Evolutionary conservation across 139 green algal genomes (phyloP).

Genomic region (Micractinium conductrix): DNA sequence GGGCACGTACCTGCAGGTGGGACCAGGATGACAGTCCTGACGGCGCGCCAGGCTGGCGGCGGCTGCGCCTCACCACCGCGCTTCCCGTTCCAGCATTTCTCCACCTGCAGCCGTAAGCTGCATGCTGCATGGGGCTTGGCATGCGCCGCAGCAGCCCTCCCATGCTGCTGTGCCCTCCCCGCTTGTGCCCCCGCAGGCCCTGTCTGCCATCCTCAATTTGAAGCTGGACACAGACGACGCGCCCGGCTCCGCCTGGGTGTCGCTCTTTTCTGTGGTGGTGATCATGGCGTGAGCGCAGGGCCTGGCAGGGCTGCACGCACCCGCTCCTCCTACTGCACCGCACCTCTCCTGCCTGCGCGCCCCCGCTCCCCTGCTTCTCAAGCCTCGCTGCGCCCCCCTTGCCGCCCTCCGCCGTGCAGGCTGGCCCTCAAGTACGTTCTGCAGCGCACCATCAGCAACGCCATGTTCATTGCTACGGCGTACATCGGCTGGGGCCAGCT

Average conservation of each 20-base stretch:
- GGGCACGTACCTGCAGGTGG: constrained; percentile 4
- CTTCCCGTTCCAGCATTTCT: too few relatives aligned
- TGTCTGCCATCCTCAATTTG: constrained; percentile 5
- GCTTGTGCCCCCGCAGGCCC: neutral
- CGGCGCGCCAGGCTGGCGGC: too few relatives aligned
- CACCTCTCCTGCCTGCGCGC: neutral
- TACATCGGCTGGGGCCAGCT: constrained; percentile 18
- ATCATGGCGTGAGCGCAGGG: constrained; percentile 12
- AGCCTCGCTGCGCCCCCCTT: too few relatives aligned
- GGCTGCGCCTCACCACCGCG: too few relatives aligned
- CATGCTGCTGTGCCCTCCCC: too few relatives aligned
- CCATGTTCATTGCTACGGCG: neutral
- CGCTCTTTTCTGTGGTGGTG: neutral
- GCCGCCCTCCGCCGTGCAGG: neutral
- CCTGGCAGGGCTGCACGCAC: too few relatives aligned
- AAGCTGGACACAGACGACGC: constrained; percentile 7
- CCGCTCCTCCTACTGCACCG: too few relatives aligned
- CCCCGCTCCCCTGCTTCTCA: too few relatives aligned
- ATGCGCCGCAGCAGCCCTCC: too few relatives aligned
- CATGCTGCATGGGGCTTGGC: too few relatives aligned
- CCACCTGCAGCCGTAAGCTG: too few relatives aligned
- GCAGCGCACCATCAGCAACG: constrained; percentile 1
- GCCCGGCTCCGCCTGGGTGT: neutral
- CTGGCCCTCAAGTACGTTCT: constrained; percentile 10
- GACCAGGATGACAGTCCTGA: too few relatives aligned